Evolutionary conservation across 164 flowering plant genomes (phyloP).

Genomic region (Warburgia ugandensis): DNA sequence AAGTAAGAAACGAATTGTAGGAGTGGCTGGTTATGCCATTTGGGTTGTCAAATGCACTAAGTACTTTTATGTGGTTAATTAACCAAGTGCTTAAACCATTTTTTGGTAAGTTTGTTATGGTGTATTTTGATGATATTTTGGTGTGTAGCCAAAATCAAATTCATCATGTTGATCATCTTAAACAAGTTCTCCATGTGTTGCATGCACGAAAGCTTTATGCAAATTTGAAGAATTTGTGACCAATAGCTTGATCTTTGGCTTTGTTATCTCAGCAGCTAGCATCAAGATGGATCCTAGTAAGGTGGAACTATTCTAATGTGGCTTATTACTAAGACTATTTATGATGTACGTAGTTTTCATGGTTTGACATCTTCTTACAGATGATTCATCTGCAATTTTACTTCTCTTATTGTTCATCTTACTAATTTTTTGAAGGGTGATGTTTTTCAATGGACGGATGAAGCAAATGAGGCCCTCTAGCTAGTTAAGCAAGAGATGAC

Average conservation of each 20-base stretch:
- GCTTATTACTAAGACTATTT: neutral
- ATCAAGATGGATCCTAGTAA: neutral
- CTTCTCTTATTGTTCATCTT: too few species aligned
- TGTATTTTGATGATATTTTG: neutral
- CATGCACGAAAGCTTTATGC: too few species aligned
- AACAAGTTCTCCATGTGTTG: too few species aligned
- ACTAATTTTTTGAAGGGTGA: too few species aligned
- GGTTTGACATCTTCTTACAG: neutral
- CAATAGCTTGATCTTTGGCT: neutral
- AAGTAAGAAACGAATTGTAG: too few species aligned
- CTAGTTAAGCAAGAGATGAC: too few species aligned
- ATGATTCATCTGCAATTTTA: neutral
- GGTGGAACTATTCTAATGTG: neutral
- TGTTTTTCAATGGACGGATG: too few species aligned
- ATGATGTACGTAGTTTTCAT: slow-evolving; percentile 3
- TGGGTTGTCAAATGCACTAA: neutral
- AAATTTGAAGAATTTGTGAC: neutral
- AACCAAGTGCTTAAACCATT: neutral
- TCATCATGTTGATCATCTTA: too few species aligned
- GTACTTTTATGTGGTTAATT: neutral
- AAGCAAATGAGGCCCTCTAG: too few species aligned
- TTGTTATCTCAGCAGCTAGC: neutral
- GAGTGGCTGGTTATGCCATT: too few species aligned
- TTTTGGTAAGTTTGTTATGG: neutral
- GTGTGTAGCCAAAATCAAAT: neutral